Conservation (phyloP, 495 filamentous ascomycete species). For the Chlorociboria aeruginascens region DNA sequence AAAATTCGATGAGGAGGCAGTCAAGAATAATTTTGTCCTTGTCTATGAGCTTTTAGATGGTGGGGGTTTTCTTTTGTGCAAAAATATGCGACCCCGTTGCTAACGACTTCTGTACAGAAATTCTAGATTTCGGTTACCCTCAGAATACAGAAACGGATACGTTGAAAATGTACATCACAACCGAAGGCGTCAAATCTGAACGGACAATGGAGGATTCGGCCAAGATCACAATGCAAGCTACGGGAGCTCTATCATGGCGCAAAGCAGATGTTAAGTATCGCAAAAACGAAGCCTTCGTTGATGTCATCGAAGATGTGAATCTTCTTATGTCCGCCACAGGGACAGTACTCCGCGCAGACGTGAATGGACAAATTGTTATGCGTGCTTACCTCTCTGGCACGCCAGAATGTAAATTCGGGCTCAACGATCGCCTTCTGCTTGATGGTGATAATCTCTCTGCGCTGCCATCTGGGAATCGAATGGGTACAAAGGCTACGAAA, state of each 20-base stretch:
- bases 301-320: constrained; percentile 99
- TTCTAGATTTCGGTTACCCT: constrained; percentile 97
- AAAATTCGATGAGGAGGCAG: constrained; percentile 98
- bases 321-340: constrained; percentile 95
- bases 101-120: constrained; percentile 46
- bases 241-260: constrained; percentile 92
- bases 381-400: constrained; percentile 94
- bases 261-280: constrained; percentile 96
- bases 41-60: constrained; percentile 97
- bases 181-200: constrained; percentile 95
- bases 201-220: constrained; percentile 85
- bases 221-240: constrained; percentile 98
- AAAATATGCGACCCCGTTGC: not conserved
- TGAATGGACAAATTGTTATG: constrained; percentile 97
- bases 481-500: constrained; percentile 77
- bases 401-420: constrained; percentile 97
- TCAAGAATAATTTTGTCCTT: constrained; percentile 99
- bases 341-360: constrained; percentile 90
- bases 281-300: constrained; percentile 98
- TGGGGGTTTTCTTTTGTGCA: constrained; percentile 25
- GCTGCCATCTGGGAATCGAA: constrained; percentile 55
- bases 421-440: constrained; percentile 89
- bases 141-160: constrained; percentile 99
- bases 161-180: constrained; percentile 99
- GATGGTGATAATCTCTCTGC: constrained; percentile 61